Conservation (phyloP, 1,284 basidiomycete species). For the Cerrena zonata region DNA sequence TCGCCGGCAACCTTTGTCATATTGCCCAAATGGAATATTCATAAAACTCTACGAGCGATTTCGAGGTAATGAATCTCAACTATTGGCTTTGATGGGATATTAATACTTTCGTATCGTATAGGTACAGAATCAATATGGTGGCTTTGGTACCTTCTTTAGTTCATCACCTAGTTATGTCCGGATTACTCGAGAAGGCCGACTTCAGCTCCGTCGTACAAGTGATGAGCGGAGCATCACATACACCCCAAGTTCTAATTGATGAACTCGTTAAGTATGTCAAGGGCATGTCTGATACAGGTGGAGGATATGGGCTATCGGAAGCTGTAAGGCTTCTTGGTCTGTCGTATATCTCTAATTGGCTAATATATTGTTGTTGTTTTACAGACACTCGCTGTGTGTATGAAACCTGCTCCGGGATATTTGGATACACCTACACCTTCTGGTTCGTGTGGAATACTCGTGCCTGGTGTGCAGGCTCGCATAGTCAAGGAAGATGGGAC, state of each 20-base stretch:
- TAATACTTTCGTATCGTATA: constrained; percentile 19
- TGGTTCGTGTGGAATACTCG: constrained; percentile 52
- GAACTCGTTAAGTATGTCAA: constrained; percentile 33
- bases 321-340: constrained; percentile 36
- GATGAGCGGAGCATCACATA: constrained; percentile 57
- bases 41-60: constrained; percentile 1
- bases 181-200: constrained; percentile 44
- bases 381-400: constrained; percentile 53
- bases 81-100: background rate
- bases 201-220: constrained; percentile 46
- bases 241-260: constrained; percentile 48
- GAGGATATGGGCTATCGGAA: constrained; percentile 75
- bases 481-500: constrained; percentile 56
- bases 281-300: constrained; percentile 31
- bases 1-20: constrained; percentile 7
- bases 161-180: constrained; percentile 58
- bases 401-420: constrained; percentile 38
- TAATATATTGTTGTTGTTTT: too few species aligned
- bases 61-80: constrained; percentile 2
- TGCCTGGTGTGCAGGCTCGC: constrained; percentile 57
- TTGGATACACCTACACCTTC: constrained; percentile 35
- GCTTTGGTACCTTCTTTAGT: constrained; percentile 57
- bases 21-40: constrained; percentile 9
- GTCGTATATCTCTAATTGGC: constrained; percentile 1
- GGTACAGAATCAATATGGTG: constrained; percentile 46